Conservation (phyloP, 805 yeast species). For the Maudiozyma serrabonitensis region DNA sequence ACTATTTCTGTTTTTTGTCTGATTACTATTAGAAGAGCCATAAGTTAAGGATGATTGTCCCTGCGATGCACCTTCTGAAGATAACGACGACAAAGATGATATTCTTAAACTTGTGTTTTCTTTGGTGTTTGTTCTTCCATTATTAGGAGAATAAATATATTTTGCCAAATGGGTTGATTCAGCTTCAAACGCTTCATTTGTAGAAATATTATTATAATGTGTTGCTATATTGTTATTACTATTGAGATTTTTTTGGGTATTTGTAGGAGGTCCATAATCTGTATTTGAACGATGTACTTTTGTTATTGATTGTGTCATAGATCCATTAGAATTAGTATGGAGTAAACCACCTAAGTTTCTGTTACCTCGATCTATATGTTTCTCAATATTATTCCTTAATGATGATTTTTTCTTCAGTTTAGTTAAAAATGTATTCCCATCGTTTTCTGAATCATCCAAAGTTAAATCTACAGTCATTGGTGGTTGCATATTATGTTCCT, state of each 20-base stretch:
- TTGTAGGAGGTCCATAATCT: no score
- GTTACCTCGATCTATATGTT: no score
- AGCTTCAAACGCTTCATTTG: conserved; percentile 1
- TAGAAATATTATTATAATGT: not conserved
- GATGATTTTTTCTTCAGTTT: conserved; percentile 14
- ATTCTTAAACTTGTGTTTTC: not conserved
- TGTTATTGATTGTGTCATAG: no score
- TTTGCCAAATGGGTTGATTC: conserved; percentile 4
- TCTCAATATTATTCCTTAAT: conserved; percentile 1
- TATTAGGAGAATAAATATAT: conserved; percentile 3
- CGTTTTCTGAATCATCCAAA: conserved; percentile 7
- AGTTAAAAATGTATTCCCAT: conserved; percentile 12
- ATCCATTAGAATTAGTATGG: no score
- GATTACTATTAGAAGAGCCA: not conserved
- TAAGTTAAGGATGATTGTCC: not conserved
- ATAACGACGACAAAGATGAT: conserved; percentile 1
- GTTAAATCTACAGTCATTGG: conserved; percentile 24
- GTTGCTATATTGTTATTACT: not conserved
- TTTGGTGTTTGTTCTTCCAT: not conserved
- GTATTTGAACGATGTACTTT: no score
- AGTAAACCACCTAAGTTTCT: no score
- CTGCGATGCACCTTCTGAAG: not conserved
- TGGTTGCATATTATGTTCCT: conserved; percentile 3
- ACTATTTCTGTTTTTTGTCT: not conserved
- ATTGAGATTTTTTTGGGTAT: no score